These are phyloP conservation scores for Jaltomata sinuosa DNA, from an alignment of 257 asterid species.

Conservation along the genomic window DNA sequence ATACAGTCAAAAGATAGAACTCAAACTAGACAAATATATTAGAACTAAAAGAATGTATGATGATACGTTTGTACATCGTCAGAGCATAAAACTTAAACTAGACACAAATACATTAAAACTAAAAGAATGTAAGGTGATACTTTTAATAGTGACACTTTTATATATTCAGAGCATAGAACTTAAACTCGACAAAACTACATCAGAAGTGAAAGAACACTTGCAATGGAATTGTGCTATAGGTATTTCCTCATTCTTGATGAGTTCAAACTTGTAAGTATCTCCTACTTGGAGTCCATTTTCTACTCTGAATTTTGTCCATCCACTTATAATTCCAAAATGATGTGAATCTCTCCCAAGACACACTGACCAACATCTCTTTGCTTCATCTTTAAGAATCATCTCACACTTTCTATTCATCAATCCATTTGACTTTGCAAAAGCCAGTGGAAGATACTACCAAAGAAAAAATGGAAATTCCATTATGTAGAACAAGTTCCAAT, in stretches of 20 bases:
- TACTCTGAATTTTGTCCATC: not conserved
- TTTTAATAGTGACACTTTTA: no score
- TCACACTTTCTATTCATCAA: not conserved
- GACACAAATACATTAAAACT: no score
- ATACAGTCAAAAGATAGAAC: no score
- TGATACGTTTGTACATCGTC: no score
- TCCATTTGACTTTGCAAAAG: not conserved
- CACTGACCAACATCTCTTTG: not conserved
- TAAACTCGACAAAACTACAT: not conserved
- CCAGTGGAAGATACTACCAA: not conserved
- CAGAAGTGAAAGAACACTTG: not conserved
- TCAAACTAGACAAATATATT: no score
- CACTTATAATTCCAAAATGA: not conserved
- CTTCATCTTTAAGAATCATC: not conserved
- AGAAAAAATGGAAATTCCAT: not conserved
- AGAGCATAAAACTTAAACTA: no score
- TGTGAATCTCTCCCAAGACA: not conserved
- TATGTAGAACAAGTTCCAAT: not conserved
- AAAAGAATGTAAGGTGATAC: no score
- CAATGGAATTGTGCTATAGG: not conserved
- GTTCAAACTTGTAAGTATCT: no score
- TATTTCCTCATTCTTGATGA: no score
- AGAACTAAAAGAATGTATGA: no score
- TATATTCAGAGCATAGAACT: no score
- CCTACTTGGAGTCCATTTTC: constrained; percentile 11